These are phyloP conservation scores for Ustilago xerochloae DNA, from an alignment of 1,284 basidiomycete genomes.

Conservation along the genomic window DNA sequence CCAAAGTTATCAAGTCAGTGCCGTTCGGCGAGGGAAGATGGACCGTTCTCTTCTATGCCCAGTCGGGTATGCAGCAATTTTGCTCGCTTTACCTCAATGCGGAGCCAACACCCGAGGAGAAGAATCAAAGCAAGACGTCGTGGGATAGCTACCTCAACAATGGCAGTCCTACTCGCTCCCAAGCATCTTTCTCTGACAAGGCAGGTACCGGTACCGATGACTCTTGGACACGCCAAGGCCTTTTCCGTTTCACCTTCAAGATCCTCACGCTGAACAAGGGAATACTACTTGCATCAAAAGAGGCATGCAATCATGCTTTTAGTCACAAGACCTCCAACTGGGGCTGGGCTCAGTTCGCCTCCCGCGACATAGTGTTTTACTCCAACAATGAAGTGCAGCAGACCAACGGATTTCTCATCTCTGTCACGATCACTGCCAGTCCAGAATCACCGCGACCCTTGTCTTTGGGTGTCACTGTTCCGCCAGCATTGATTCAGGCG, in stretches of 20 bases:
- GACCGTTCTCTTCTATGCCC: constrained; percentile 63
- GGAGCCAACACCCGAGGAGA: constrained; percentile 54
- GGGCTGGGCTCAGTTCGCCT: constrained; percentile 76
- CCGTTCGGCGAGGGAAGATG: constrained; percentile 58
- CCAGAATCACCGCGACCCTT: constrained; percentile 73
- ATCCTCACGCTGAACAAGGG: constrained; percentile 74
- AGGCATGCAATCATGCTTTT: constrained; percentile 84
- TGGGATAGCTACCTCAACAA: constrained; percentile 29
- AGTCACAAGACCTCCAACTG: constrained; percentile 76
- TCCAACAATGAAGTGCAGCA: constrained; percentile 73
- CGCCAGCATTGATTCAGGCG: constrained; percentile 75
- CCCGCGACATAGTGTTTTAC: constrained; percentile 79
- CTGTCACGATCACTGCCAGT: constrained; percentile 81
- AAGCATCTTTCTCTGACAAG: constrained; percentile 15
- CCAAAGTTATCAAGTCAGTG: constrained; percentile 67
- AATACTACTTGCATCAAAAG: constrained; percentile 67
- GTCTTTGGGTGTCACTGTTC: constrained; percentile 73
- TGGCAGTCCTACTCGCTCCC: constrained; percentile 11
- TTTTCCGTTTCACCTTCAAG: constrained; percentile 86
- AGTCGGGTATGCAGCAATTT: constrained; percentile 57
- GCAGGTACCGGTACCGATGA: constrained; percentile 69
- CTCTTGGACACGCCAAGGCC: constrained; percentile 83
- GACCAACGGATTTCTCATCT: constrained; percentile 77
- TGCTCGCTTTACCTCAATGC: constrained; percentile 64
- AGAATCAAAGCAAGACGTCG: constrained; percentile 30